Evolutionary conservation across 2,329 filamentous ascomycete genomes (phyloP), one percentile per base, ranked within the genome.

Genomic region (Neopestalotiopsis sp.): DNA sequence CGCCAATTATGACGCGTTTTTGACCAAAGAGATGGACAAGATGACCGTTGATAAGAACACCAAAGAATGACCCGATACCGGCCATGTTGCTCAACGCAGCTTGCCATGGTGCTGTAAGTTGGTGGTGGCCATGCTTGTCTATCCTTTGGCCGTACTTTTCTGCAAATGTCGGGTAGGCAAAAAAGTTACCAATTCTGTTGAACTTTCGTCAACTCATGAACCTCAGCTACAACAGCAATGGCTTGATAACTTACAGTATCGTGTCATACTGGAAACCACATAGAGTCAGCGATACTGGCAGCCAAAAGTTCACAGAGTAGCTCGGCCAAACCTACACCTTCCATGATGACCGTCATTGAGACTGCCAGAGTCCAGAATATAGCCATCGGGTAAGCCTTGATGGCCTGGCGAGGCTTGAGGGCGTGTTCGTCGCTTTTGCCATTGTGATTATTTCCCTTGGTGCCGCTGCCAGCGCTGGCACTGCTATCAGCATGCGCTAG

Each of bases 1-100:
- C 76, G 1, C 70, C 76, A 30, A 83, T 75, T 71, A 84, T 78
- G 1, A 79, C 81, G 70, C 77, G 74, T 40, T 78, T 75, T 68
- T 81, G 80, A 1, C 79, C 79, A 40, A 75, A 75, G 1, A 72
- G 69, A 42, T 85, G 80, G 4, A 80, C 77, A 13, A 82, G 67
- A 66, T 77, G 76, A 7, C 84, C 84, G 65, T 79, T 81, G 24
- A 82, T 66, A 40, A 82, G 74, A 4, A 83, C 74, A 1, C 84
- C 84, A 1, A 83, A 56, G 28, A 86, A 82, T 38, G 80, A 77
- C 2, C 84, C 84, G 4, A 81, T 77, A 12, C 78, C 74, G 0
- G 79, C 78, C 9, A 79, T 83, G 42, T 81, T 82, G 14, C 76
- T 76, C 4, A 86, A 72, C 1, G 77, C 81, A 3, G 81, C 78